Base-by-base conservation (phyloP, 2,329 filamentous ascomycete genomes). In the Ceratocystis colombiana region DNA sequence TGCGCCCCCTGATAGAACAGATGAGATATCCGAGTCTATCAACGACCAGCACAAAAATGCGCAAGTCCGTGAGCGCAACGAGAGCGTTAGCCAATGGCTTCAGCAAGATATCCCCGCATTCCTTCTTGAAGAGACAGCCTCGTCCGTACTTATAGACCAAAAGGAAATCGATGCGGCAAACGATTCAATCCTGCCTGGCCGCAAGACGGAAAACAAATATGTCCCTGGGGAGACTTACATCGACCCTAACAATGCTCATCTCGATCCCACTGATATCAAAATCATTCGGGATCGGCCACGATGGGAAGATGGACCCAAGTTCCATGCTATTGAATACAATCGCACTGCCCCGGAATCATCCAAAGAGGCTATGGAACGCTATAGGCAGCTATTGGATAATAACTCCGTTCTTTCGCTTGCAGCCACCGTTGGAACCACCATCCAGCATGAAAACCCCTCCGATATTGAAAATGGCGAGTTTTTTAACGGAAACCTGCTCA, bases 361-460 rank as follows among this genome's bases (percentile, higher is more conserved):
- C 22, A 46, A 44, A 1, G 73, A 77, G 64, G 77, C 79, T 1
- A 85, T 85, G 22, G 76, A 77, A 55, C 76, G 71, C 48, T 84
- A 81, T 65, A 76, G 83, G 69, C n/a, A 62, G 22, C 76, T 75
- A 10, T 77, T 82, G 22, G 82, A 85, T 69, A 84, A 78, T 61
- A 80, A 79, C 33, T 87, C 84, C 0, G 77, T 86, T 10, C 73
- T 85, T 8, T 87, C 84, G 1, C 78, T 82, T 68, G 81, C 84
- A 15, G 87, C 87, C 20, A 90, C 87, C 0, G 85, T 87, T 79
- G 87, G 87, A 17, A 90, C 87, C 1, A 61, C 50, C 10, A 46
- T 20, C 6, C 80, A 84, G 5, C 82, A 86, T 53, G 81, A 82
- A 67, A 87, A 86, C 72, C 77, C 88, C 62, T 84, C 86, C 1